phyloP scores from a whole-genome alignment of 1,139 yeast genomes.

The Scheffersomyces lignicola region DNA sequence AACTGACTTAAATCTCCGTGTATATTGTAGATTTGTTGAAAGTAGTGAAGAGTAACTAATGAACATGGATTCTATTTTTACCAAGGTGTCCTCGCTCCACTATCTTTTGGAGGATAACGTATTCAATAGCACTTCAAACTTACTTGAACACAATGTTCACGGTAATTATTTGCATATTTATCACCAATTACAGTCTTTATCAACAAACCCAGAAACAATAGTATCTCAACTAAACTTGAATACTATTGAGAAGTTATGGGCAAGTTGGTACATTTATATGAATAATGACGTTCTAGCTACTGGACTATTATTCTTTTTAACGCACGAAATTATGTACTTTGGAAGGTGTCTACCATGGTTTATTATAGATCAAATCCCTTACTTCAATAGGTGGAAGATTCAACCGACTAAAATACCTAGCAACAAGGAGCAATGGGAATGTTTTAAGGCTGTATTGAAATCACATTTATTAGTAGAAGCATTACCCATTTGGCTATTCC shows the following conservation, averaged over 20 bases:
- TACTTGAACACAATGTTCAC: too few relatives aligned
- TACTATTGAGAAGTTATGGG: slow-evolving; percentile 65
- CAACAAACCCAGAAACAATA: not conserved
- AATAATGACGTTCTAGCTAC: slow-evolving; percentile 80
- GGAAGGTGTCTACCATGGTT: slow-evolving; percentile 86
- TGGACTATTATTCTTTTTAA: slow-evolving; percentile 69
- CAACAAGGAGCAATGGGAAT: slow-evolving; percentile 84
- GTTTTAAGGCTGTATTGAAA: slow-evolving; percentile 77
- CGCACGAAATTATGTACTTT: slow-evolving; percentile 81
- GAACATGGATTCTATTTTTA: slow-evolving; percentile 1
- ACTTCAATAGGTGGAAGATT: slow-evolving; percentile 74
- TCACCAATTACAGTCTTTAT: not conserved
- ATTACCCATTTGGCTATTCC: slow-evolving; percentile 94
- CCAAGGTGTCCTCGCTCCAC: slow-evolving; percentile 2
- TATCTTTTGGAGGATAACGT: not conserved
- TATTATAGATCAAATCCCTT: slow-evolving; percentile 73
- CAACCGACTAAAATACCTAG: slow-evolving; percentile 80
- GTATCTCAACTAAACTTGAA: slow-evolving; percentile 1
- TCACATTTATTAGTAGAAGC: slow-evolving; percentile 92
- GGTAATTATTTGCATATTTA: not conserved
- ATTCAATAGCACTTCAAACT: too few relatives aligned
- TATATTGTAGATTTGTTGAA: too few relatives aligned
- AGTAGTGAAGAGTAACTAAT: too few relatives aligned
- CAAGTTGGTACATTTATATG: slow-evolving; percentile 71
- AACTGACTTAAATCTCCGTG: too few relatives aligned